Percentiles rank a stretch among this genome's conserved stretches.
These are phyloP conservation scores for Hypoxylon subgilvum DNA, from an alignment of 495 filamentous ascomycete species.

Conservation along the genomic window DNA sequence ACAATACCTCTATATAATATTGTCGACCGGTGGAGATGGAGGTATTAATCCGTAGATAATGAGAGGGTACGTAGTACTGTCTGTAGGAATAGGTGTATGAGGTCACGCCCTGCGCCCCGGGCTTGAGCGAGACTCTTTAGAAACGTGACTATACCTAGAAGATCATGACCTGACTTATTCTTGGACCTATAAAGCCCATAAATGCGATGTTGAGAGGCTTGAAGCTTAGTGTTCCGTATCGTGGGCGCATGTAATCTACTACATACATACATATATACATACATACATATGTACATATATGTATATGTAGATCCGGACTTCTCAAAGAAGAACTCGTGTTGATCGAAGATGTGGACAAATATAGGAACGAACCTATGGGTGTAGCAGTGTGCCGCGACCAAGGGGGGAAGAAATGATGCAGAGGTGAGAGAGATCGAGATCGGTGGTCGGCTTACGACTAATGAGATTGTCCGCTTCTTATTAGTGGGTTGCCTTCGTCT, in stretches of 20 bases:
- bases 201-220: slow-evolving; percentile 29
- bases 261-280: too few relatives aligned
- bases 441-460: slow-evolving; percentile 28
- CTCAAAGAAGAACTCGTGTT: too few relatives aligned
- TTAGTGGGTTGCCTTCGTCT: slow-evolving; percentile 36
- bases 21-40: slow-evolving; percentile 5
- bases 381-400: slow-evolving; percentile 6
- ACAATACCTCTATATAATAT: slow-evolving; percentile 29
- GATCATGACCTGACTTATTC: slow-evolving; percentile 19
- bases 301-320: too few relatives aligned
- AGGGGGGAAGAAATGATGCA: slow-evolving; percentile 20
- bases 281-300: too few relatives aligned
- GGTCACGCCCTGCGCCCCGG: slow-evolving; percentile 32
- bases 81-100: slow-evolving; percentile 38
- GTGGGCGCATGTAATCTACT: background rate
- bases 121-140: slow-evolving; percentile 29
- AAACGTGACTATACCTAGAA: slow-evolving; percentile 38
- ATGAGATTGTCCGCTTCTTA: slow-evolving; percentile 21
- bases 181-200: slow-evolving; percentile 28
- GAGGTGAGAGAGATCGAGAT: slow-evolving; percentile 35
- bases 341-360: background rate
- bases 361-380: slow-evolving; percentile 14
- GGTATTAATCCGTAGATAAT: too few relatives aligned
- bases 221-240: slow-evolving; percentile 32
- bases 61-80: slow-evolving; percentile 31